Base-by-base conservation (phyloP, 768 basidiomycete species). In the Tylopilus cervinicoccineus region DNA sequence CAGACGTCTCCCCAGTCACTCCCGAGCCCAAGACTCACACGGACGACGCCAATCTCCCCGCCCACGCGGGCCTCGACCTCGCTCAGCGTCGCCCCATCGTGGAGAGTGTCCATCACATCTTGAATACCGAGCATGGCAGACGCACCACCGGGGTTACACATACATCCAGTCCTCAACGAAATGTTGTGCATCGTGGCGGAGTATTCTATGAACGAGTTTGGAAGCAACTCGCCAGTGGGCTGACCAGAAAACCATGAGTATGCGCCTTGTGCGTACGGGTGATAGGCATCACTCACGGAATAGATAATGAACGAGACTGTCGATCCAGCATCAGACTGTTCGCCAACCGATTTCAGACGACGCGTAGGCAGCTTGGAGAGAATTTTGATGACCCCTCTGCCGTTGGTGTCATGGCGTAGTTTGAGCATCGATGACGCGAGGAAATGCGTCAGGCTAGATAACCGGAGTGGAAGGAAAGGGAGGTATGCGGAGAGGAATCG, bases 71-170 rank as follows among this genome's bases (percentile, higher is more conserved):
- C 65, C 63, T 88, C 82, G 53, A 88, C 81, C 28, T 82, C 82
- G 20, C 71, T 69, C 40, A 85, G 71, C 6, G 80, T 83, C 32
- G 80, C 75, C 6, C 84, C 84, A 1, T 74, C 69, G 52, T 74
- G 79, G 0, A 89, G 73, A 13, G 62, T 68, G 5, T 72, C 69
- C 86, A 89, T 90, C 47, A 82, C 74, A 16, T 76, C 71, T 48
- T 81, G 68, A 24, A 89, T 76, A 0, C 82, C 83, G 6, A 90
- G 74, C 14, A 92, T 67, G 5, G 84, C 78, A 1, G 86, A 81
- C 0, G 88, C 86, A 14, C 82, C 89, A 11, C 90, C 90, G 16
- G 89, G 87, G 55, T 92, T 93, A 61, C 90, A 93, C 80, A 91
- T 84, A 64, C 89, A 93, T 0, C 89, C 89, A 3, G 88, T 88